A percentile compares a stretch with the other conserved stretches of the same genome.
Evolutionary conservation across 305 asterid species (phyloP).

Genomic region (Striga hermonthica): DNA sequence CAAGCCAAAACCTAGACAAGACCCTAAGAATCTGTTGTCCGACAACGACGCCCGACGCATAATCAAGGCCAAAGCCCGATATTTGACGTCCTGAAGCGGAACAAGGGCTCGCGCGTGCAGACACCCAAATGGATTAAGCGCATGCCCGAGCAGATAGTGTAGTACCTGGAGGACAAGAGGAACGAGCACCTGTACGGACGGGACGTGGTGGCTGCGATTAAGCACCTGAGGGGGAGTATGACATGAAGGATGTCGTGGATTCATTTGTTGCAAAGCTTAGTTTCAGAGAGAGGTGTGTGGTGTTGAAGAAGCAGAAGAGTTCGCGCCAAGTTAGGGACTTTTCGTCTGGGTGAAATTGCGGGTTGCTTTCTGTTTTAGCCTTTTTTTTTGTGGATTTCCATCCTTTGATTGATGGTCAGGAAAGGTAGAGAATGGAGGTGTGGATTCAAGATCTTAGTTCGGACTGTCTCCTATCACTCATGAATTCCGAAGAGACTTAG

Average conservation of each 20-base stretch:
- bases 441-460: too few relatives aligned
- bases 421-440: too few relatives aligned
- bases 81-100: constrained; percentile 69
- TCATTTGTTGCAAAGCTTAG: constrained; percentile 84
- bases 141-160: constrained; percentile 87
- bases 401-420: too few relatives aligned
- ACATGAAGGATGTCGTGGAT: constrained; percentile 76
- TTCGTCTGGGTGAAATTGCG: constrained; percentile 95
- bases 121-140: constrained; percentile 90
- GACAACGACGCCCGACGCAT: constrained; percentile 94
- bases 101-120: constrained; percentile 82
- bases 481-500: too few relatives aligned
- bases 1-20: constrained; percentile 68
- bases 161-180: constrained; percentile 81
- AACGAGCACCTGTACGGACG: constrained; percentile 78
- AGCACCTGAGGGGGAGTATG: constrained; percentile 69
- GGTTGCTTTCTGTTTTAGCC: constrained; percentile 38
- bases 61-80: constrained; percentile 76
- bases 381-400: too few relatives aligned
- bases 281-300: constrained; percentile 87
- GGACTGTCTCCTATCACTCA: too few relatives aligned
- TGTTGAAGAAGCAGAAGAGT: constrained; percentile 81
- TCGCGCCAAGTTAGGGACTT: constrained; percentile 94
- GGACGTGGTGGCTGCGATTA: constrained; percentile 89
- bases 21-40: constrained; percentile 72